Base-by-base conservation (phyloP, 73 alveolate species). In the Paramecium sexaurelia region DNA sequence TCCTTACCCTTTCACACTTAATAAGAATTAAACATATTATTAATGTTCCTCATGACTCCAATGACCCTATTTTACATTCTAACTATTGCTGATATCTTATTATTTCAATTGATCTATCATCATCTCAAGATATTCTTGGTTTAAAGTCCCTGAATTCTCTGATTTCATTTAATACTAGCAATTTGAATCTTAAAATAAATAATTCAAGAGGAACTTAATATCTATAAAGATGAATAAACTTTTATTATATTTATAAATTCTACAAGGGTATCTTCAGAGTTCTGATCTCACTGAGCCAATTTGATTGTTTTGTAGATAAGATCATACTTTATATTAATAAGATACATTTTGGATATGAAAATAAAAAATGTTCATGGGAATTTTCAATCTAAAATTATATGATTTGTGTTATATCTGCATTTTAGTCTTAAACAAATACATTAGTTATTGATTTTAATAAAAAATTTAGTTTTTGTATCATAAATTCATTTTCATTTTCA, bases 131-230 rank as follows among this genome's bases (percentile, higher is more conserved):
- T 51, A 51, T 20, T 51, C 67, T 51, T 51, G 11, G 67, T 26
- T 61, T 61, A 61, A 32, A 29, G 83, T 10, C 6, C 83, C 83
- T 61, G 83, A 61, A 32, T 26, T 32, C 29, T 61, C 83, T 29
- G 83, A 61, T 61, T 61, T 61, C 83, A 61, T 61, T 26, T 29
- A 61, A 61, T 61, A 51, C 67, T 51, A n/a, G 29, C 32, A 51
- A 51, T 61, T 61, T 61, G 83, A 61, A 61, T 61, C 83, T 32
- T 61, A 61, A 61, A 61, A 61, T 61, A 61, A 61, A 61, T 61
- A 61, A 61, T 61, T 29, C 83, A 61, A n/a, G 20, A 61, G 9
- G 45, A 61, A 26, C 20, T 51, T 51, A 51, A 51, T 51, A 51
- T n/a, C 67, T 17, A 51, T 51, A 51, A 51, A 51, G 67, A 51